Evolutionary conservation across 2,329 filamentous ascomycete genomes (phyloP), one percentile per base, ranked within the genome.

Genomic region (Volutella citrinella): DNA sequence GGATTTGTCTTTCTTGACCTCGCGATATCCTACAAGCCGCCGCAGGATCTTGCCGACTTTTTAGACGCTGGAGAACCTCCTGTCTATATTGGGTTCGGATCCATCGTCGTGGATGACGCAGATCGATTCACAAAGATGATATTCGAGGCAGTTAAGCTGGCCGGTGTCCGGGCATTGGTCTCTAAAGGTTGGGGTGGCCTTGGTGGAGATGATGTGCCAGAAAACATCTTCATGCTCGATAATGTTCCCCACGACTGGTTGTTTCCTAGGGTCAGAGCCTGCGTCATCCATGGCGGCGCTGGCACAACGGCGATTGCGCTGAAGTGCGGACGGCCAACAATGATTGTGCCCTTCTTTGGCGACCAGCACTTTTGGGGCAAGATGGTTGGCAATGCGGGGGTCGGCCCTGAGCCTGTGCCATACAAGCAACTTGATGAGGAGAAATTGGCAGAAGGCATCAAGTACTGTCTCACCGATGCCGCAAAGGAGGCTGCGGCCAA

Each of bases 171-270:
- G 10, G 84, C 83, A 0, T 60, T 89, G 7, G 80, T 89, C 1
- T 85, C 80, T 2, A 85, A 85, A 53, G 84, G 84, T 5, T 89
- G 84, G 84, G 82, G 84, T 22, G 82, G 80, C 0, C 63, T 88
- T 4, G 84, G 84, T 5, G 70, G 69, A 6, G 64, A 66, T 7
- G 59, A 74, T 20, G 66, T 74, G 0, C 77, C 80, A 0, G 79
- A 84, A 1, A 76, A 80, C 40, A 66, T 88, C 34, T 85, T 75
- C 59, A 77, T 88, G 74, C 70, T 89, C 5, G 84, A 79, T 21
- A 87, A 87, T 47, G 82, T 75, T 0, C 84, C 83, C 0, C 84
- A 88, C 51, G 84, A 88, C 58, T 89, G 84, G 84, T 65, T 89
- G 0, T 88, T 88, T 43, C 81, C 81, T 0, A 68, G 68, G 19